Evolutionary conservation across 495 filamentous ascomycete species (phyloP), one percentile per base, ranked within the genome.

Genomic region (Staphylotrichum longicolle): DNA sequence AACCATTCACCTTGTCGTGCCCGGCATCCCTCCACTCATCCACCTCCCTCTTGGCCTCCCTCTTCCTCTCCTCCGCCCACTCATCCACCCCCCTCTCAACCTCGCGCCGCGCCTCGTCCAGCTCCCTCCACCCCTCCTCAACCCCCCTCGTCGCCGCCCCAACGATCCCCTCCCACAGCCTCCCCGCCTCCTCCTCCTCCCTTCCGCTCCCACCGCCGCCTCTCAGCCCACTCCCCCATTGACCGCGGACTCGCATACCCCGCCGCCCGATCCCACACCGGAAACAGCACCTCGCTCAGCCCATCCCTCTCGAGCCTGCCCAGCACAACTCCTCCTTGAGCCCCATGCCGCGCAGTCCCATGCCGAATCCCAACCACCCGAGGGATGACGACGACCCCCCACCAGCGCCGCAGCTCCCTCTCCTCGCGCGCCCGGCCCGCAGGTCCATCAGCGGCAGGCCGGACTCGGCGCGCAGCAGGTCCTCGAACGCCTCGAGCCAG

Each of bases 401-500:
- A 30, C 42, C 33, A 27, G 20, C 33, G 3, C 27, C 8, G 39
- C 53, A 33, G 20, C 47, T 5, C 56, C 3, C 57, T 1, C 15
- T 42, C 12, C 47, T 9, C 27, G 11, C 39, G 5, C 37, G 40
- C 30, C 15, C 39, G 53, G 54, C 45, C 7, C 15, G 14, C 32
- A 65, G 30, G 12, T 58, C 54, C 10, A 37, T 35, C 61, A 70
- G 39, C 32, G 61, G 66, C 15, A 60, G 46, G 37, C 70, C 75
- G 4, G 74, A 66, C 37, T 57, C 65, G 9, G 58, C 70, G 1
- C 60, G 63, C 5, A 79, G 62, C 30, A 79, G 69, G 61, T 79
- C 76, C 52, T 79, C 74, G 49, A 77, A 78, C 53, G 75, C 75
- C 45, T 79, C 75, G 12, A 63, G 53, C 68, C 77, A 79, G 27